A percentile compares a stretch with the other conserved stretches of the same genome.
phyloP scores from a whole-genome alignment of 169 alveolate species.

The Eimeria sp. region DNA sequence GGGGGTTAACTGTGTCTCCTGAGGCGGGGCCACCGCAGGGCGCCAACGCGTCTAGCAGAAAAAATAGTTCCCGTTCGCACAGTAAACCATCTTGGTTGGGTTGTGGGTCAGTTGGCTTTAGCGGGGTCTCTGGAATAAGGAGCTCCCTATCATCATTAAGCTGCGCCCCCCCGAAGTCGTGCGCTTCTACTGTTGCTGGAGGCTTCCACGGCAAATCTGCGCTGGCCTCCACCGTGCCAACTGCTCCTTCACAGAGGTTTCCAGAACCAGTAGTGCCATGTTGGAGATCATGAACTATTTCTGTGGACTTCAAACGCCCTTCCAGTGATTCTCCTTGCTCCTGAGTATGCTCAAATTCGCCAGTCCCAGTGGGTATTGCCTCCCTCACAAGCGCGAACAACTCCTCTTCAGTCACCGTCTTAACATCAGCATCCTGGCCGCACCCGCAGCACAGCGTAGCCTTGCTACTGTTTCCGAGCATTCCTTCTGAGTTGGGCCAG shows the following conservation, averaged over 20 bases:
- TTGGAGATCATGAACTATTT: background rate
- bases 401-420: conserved; percentile 15
- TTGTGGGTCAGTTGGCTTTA: background rate
- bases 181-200: background rate
- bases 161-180: background rate
- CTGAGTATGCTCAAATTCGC: background rate
- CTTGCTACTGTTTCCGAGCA: background rate
- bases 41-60: conserved; percentile 29
- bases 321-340: background rate
- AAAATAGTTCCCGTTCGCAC: background rate
- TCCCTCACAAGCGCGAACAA: background rate
- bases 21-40: background rate
- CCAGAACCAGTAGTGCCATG: background rate
- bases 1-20: background rate
- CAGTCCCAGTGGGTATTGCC: background rate
- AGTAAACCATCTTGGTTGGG: background rate
- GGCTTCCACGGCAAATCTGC: conserved; percentile 17
- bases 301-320: background rate
- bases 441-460: background rate
- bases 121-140: background rate
- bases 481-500: background rate
- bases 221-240: background rate
- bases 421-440: background rate
- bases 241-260: background rate
- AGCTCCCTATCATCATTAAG: background rate